Conservation (phyloP, 495 filamentous ascomycete species). For the Hyaloscypha bicolor region DNA sequence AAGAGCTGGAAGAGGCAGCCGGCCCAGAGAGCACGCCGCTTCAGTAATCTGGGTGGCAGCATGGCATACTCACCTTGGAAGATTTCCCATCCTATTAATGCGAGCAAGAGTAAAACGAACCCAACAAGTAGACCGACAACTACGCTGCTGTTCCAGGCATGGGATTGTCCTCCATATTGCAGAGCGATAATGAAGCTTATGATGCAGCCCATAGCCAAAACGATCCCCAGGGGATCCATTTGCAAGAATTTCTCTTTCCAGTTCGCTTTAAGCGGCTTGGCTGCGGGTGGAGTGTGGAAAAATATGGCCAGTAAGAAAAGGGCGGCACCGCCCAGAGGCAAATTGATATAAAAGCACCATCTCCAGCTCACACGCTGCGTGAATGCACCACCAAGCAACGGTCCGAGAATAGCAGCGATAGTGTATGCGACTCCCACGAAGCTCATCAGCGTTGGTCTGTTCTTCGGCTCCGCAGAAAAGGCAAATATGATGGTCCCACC, state of each 20-base stretch:
- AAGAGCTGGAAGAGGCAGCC: slow-evolving; percentile 52
- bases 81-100: slow-evolving; percentile 63
- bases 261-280: background rate
- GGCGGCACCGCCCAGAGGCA: slow-evolving; percentile 51
- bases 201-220: slow-evolving; percentile 62
- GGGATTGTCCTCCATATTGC: slow-evolving; percentile 79
- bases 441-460: background rate
- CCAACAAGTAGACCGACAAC: slow-evolving; percentile 71
- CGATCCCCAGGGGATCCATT: slow-evolving; percentile 52
- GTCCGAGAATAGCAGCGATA: slow-evolving; percentile 71
- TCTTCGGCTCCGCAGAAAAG: slow-evolving; percentile 61
- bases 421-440: slow-evolving; percentile 50
- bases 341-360: slow-evolving; percentile 41
- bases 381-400: slow-evolving; percentile 58
- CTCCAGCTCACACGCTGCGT: slow-evolving; percentile 45
- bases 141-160: slow-evolving; percentile 64
- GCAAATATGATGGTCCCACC: slow-evolving; percentile 79
- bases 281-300: slow-evolving; percentile 46
- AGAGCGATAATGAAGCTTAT: slow-evolving; percentile 74
- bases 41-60: slow-evolving; percentile 7
- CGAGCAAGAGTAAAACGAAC: slow-evolving; percentile 61
- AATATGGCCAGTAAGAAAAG: slow-evolving; percentile 44
- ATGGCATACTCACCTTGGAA: slow-evolving; percentile 70
- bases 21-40: slow-evolving; percentile 30
- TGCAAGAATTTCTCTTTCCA: slow-evolving; percentile 18